Conservation (phyloP, 176 grass and related monocot species). For the Oryza glaberrima region DNA sequence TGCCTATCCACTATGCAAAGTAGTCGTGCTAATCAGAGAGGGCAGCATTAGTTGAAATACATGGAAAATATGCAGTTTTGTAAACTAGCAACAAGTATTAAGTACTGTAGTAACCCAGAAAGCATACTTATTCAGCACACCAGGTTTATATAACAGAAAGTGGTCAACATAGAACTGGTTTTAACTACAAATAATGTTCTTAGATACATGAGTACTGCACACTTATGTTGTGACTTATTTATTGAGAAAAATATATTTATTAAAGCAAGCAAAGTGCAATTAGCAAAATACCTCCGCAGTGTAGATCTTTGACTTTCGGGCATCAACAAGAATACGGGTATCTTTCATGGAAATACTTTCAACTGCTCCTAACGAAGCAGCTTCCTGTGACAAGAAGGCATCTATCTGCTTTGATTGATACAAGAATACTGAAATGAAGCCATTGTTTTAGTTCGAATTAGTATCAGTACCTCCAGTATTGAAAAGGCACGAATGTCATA, state of each 20-base stretch:
- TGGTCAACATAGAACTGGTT: not conserved
- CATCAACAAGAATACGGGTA: constrained; percentile 74
- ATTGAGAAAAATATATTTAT: constrained; percentile 7
- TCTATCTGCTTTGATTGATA: constrained; percentile 39
- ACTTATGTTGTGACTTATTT: not conserved
- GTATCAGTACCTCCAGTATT: constrained; percentile 76
- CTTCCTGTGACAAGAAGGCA: constrained; percentile 59
- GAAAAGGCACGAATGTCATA: constrained; percentile 87
- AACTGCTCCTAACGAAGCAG: constrained; percentile 64
- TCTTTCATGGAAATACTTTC: constrained; percentile 72
- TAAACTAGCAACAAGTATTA: not conserved
- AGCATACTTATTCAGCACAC: not conserved
- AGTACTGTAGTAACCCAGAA: not conserved
- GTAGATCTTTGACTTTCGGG: constrained; percentile 76
- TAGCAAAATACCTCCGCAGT: constrained; percentile 59
- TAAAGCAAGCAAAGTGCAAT: not conserved
- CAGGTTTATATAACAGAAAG: not conserved
- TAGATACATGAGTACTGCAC: not conserved
- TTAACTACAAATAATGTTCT: constrained; percentile 19
- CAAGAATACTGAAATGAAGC: constrained; percentile 36
- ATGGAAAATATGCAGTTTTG: not conserved
- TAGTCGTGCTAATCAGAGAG: not conserved
- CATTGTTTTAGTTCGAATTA: constrained; percentile 25
- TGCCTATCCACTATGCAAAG: not conserved
- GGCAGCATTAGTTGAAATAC: not conserved